phyloP scores from a whole-genome alignment of 2,329 filamentous ascomycete genomes.

The Seiridium cupressi region DNA sequence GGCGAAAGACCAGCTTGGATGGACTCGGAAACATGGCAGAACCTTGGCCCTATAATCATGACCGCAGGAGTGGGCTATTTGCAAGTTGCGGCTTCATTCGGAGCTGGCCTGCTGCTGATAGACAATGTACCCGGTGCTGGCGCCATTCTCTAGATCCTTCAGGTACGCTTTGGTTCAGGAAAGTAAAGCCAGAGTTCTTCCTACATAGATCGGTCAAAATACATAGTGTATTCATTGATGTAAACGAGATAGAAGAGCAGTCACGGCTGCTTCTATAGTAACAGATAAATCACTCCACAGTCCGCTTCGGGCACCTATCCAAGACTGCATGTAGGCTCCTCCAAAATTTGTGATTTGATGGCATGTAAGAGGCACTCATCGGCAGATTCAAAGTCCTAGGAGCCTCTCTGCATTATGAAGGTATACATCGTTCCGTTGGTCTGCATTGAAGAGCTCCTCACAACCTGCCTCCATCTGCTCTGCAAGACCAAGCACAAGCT shows the following conservation, averaged over 20 bases:
- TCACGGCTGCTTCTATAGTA: background rate
- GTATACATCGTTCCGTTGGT: background rate
- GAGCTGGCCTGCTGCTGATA: background rate
- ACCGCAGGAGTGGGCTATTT: background rate
- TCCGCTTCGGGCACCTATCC: background rate
- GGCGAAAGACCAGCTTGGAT: slow-evolving; percentile 3
- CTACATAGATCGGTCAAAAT: background rate
- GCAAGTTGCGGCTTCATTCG: slow-evolving; percentile 5
- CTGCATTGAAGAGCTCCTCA: slow-evolving; percentile 28
- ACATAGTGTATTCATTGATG: background rate
- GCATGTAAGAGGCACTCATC: background rate
- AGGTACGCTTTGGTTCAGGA: background rate
- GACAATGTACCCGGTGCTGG: slow-evolving; percentile 2
- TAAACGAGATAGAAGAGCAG: background rate
- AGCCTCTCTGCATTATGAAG: background rate
- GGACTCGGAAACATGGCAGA: background rate
- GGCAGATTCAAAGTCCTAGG: background rate
- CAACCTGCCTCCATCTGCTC: slow-evolving; percentile 39
- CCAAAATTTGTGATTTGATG: background rate
- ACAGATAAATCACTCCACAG: background rate
- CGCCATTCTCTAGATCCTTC: background rate
- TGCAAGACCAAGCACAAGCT: slow-evolving; percentile 27
- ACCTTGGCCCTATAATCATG: slow-evolving; percentile 4
- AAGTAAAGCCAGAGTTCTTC: background rate
- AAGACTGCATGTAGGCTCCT: background rate